A percentile compares a stretch with the other conserved stretches of the same genome.
Conservation (phyloP, 2,329 filamentous ascomycete genomes). For the Trichoderma citrinoviride region DNA sequence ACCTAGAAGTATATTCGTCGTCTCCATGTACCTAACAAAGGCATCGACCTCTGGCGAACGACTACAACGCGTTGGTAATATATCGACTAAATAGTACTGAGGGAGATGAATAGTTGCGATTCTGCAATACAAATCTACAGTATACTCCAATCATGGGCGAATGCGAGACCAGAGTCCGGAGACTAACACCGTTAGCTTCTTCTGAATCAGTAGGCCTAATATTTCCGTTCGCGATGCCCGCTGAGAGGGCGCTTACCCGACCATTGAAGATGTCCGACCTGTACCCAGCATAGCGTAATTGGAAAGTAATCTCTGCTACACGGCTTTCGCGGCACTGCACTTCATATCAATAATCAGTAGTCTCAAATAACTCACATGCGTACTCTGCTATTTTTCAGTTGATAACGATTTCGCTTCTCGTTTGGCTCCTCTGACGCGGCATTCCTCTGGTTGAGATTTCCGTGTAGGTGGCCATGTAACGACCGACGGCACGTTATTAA, state of each 20-base stretch:
- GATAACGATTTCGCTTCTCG: too few relatives aligned
- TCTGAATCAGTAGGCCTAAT: background rate
- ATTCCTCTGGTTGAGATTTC: background rate
- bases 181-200: background rate
- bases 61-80: too few relatives aligned
- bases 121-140: background rate
- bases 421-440: background rate
- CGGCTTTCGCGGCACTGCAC: background rate
- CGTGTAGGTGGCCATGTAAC: slow-evolving; percentile 10
- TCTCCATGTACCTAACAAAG: too few relatives aligned
- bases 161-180: background rate
- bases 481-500: background rate
- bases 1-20: too few relatives aligned
- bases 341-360: too few relatives aligned
- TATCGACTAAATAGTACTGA: too few relatives aligned
- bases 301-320: background rate
- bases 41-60: too few relatives aligned
- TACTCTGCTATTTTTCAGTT: too few relatives aligned
- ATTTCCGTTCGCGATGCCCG: background rate
- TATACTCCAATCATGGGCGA: background rate
- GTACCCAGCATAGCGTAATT: slow-evolving; percentile 4
- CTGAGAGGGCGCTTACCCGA: background rate
- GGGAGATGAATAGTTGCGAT: background rate
- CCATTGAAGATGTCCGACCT: background rate
- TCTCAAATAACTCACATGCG: too few relatives aligned